A percentile compares a stretch with the other conserved stretches of the same genome.
phyloP scores from a whole-genome alignment of 2,329 filamentous ascomycete genomes.

The Fonsecaea pugnacius region DNA sequence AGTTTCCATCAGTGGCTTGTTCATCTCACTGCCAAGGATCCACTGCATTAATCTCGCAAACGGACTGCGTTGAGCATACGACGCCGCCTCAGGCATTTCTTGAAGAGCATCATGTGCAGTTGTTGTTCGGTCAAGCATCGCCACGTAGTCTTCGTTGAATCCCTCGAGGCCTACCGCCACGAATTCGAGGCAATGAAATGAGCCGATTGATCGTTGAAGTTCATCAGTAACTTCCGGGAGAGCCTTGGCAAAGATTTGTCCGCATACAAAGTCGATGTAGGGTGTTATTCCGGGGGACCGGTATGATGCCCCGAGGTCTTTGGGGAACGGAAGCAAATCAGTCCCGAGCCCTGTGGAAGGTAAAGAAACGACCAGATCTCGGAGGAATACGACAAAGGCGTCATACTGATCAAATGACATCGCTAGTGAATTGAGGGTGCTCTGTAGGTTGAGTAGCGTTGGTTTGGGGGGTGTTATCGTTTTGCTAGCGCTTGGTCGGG shows the following conservation, averaged over 20 bases:
- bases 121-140: constrained; percentile 29
- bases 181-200: constrained; percentile 82
- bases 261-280: constrained; percentile 89
- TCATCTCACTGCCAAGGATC: constrained; percentile 92
- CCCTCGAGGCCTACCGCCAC: constrained; percentile 75
- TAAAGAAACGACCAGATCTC: constrained; percentile 71
- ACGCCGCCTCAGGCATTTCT: constrained; percentile 49
- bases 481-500: constrained; percentile 21
- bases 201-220: constrained; percentile 72
- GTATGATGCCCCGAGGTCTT: constrained; percentile 76
- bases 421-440: constrained; percentile 74
- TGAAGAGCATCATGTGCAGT: constrained; percentile 19
- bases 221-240: constrained; percentile 68
- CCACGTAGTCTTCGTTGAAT: constrained; percentile 91
- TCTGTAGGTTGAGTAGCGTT: constrained; percentile 57
- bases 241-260: constrained; percentile 72
- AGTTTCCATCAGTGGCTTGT: constrained; percentile 75
- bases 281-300: constrained; percentile 85
- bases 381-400: constrained; percentile 78
- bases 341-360: constrained; percentile 46
- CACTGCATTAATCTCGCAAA: constrained; percentile 97
- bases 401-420: constrained; percentile 82
- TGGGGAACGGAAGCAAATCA: constrained; percentile 82
- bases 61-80: constrained; percentile 85
- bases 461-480: constrained; percentile 36